phyloP scores from a whole-genome alignment of 164 flowering plant genomes.

The Houttuynia cordata region DNA sequence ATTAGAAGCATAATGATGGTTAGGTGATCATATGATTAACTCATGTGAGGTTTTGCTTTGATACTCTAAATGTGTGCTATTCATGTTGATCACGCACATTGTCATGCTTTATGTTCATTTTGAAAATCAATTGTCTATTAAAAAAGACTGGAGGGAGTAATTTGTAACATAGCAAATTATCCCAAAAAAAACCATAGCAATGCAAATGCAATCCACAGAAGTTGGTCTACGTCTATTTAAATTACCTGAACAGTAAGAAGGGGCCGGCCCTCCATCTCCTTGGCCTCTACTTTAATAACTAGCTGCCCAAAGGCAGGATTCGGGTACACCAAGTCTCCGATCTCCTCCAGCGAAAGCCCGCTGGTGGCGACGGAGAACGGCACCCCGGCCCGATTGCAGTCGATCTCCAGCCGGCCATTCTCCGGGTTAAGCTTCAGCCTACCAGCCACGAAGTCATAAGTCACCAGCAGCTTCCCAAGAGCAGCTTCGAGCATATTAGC shows the following conservation, averaged over 20 bases:
- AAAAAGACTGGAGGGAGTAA: no score
- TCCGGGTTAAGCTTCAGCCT: conserved; percentile 32
- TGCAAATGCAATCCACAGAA: no score
- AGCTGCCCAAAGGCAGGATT: conserved; percentile 39
- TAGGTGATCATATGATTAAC: no score
- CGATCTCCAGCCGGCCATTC: conserved; percentile 42
- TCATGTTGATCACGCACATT: not conserved
- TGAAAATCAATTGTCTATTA: no score
- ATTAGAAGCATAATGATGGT: no score
- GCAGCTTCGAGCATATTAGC: conserved; percentile 23
- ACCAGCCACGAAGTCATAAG: conserved; percentile 54
- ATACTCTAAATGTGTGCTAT: not conserved
- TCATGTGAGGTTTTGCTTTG: no score
- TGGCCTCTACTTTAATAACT: conserved; percentile 4
- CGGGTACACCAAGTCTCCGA: conserved; percentile 54
- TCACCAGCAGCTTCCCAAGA: conserved; percentile 18
- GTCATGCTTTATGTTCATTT: no score
- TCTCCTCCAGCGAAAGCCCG: conserved; percentile 33
- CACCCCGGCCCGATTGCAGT: conserved; percentile 44
- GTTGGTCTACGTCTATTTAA: no score
- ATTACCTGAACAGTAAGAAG: conserved; percentile 48
- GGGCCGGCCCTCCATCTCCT: conserved; percentile 25
- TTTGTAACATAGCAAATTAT: no score
- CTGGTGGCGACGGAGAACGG: conserved; percentile 43
- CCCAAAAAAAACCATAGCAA: no score